phyloP scores from a whole-genome alignment of 805 yeast genomes.

The Candida schatavii region DNA sequence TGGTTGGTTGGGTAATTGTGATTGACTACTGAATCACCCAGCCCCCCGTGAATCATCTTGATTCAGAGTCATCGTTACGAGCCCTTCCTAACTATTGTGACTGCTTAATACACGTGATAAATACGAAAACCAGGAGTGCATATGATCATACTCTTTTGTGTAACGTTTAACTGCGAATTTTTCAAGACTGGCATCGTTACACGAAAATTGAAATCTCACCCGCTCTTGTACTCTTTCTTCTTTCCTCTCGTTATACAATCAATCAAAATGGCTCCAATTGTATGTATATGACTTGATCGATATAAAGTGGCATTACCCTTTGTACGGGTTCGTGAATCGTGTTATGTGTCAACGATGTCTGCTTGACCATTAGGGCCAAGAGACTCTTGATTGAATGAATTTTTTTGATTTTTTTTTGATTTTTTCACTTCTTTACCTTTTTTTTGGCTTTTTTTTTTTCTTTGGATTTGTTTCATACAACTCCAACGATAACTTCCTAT shows the following conservation, averaged over 20 bases:
- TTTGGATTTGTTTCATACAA: neutral
- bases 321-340: slow-evolving; percentile 25
- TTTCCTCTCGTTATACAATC: slow-evolving; percentile 7
- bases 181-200: too few relatives aligned
- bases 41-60: too few relatives aligned
- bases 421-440: neutral
- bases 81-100: too few relatives aligned
- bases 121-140: too few relatives aligned
- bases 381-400: neutral
- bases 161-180: neutral
- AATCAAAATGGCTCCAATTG: slow-evolving; percentile 84
- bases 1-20: too few relatives aligned
- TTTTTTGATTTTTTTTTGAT: neutral
- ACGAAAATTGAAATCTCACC: too few relatives aligned
- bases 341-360: neutral
- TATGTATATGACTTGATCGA: slow-evolving; percentile 52
- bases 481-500: slow-evolving; percentile 3
- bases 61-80: too few relatives aligned
- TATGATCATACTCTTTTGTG: too few relatives aligned
- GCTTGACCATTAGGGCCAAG: neutral
- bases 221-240: slow-evolving; percentile 1
- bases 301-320: slow-evolving; percentile 31
- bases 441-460: slow-evolving; percentile 4
- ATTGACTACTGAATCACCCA: too few relatives aligned
- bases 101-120: too few relatives aligned